Conservation (phyloP, 2,329 filamentous ascomycete species). For the Ceratocystis lukuohia region DNA sequence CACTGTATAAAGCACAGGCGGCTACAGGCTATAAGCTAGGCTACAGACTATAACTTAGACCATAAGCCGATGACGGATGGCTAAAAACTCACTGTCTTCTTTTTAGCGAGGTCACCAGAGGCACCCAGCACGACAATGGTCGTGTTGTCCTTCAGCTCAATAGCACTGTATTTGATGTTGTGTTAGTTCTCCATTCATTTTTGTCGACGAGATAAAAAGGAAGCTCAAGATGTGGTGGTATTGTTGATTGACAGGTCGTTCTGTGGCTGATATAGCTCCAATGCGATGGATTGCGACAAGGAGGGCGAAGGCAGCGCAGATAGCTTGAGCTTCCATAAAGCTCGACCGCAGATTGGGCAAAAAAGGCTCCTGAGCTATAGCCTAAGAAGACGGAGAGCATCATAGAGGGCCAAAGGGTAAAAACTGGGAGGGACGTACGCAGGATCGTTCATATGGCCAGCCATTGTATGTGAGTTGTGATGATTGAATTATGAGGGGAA, state of each 20-base stretch:
- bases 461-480: conserved; percentile 14
- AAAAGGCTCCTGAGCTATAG: background rate
- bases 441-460: conserved; percentile 20
- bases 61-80: conserved; percentile 17
- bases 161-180: conserved; percentile 40
- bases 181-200: conserved; percentile 3
- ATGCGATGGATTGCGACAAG: conserved; percentile 18
- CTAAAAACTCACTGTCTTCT: conserved; percentile 70
- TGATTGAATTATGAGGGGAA: background rate
- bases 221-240: background rate
- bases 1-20: conserved; percentile 1
- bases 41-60: background rate
- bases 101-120: conserved; percentile 95
- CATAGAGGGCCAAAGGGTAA: background rate
- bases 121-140: conserved; percentile 92
- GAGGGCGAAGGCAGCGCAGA: background rate
- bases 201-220: background rate
- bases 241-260: conserved; percentile 5
- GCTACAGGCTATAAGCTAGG: background rate
- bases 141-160: conserved; percentile 98
- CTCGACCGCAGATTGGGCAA: conserved; percentile 8
- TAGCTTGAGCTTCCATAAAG: conserved; percentile 13
- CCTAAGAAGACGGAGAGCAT: conserved; percentile 8
- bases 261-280: conserved; percentile 8
- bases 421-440: conserved; percentile 14